Conservation (phyloP, 176 grass and related monocot species). For the Echinochloa phyllopogon region DNA sequence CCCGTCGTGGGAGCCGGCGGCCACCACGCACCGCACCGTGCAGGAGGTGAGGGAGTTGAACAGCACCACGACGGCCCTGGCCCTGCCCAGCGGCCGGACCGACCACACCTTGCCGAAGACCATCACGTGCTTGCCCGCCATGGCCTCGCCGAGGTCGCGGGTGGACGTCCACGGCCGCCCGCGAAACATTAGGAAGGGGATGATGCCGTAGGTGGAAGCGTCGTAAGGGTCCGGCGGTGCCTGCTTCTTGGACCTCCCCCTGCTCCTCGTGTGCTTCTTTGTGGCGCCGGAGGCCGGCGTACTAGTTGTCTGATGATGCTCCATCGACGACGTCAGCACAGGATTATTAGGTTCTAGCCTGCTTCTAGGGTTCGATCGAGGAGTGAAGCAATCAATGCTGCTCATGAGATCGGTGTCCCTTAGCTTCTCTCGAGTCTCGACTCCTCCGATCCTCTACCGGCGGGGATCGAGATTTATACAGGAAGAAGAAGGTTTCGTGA, state of each 20-base stretch:
- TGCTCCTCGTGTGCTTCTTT: conserved; percentile 23
- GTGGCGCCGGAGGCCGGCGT: not conserved
- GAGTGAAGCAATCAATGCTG: not conserved
- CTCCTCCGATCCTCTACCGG: too few species aligned
- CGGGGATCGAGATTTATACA: too few species aligned
- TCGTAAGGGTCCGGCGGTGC: not conserved
- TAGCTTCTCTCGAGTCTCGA: too few species aligned
- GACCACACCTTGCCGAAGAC: not conserved
- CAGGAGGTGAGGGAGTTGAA: not conserved
- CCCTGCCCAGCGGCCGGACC: not conserved
- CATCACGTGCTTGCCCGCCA: not conserved
- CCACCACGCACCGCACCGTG: not conserved
- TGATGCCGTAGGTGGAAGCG: not conserved
- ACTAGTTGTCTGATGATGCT: not conserved
- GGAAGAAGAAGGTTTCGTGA: too few species aligned
- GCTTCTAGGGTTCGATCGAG: too few species aligned
- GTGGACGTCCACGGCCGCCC: not conserved
- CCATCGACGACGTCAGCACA: not conserved
- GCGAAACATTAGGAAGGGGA: not conserved
- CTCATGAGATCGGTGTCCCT: too few species aligned
- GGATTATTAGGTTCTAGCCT: too few species aligned
- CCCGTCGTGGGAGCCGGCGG: not conserved
- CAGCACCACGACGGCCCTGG: not conserved
- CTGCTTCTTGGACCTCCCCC: not conserved
- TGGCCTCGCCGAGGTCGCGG: not conserved